A percentile compares a stretch with the other conserved stretches of the same genome.
These are phyloP conservation scores for Daphne laureola DNA, from an alignment of 441 rosid genomes.

Conservation along the genomic window DNA sequence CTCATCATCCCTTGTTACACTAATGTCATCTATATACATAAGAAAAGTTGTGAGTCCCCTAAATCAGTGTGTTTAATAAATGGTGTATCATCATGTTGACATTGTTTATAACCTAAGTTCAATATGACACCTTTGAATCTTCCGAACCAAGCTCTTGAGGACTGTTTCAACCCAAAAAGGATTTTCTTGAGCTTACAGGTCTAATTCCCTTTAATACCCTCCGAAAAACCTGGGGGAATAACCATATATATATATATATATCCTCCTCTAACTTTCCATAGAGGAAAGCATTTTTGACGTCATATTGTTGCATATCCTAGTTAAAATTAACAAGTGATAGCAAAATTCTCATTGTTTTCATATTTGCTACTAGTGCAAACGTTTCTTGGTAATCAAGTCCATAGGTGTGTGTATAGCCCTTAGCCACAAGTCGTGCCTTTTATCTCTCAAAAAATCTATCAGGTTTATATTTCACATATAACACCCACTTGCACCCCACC, in stretches of 20 bases:
- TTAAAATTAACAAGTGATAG: background rate
- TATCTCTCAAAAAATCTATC: background rate
- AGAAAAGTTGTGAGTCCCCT: too few relatives aligned
- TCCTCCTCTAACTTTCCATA: background rate
- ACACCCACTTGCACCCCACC: background rate
- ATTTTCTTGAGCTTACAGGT: too few relatives aligned
- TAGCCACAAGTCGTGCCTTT: background rate
- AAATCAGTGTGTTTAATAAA: background rate
- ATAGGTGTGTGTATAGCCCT: conserved; percentile 1
- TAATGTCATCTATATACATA: background rate
- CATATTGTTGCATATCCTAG: background rate
- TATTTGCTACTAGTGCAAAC: background rate
- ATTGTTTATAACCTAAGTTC: too few relatives aligned
- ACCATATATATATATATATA: background rate
- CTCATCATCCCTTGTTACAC: background rate
- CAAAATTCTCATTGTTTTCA: background rate
- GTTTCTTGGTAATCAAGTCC: background rate
- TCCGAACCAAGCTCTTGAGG: too few relatives aligned
- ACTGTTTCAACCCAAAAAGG: too few relatives aligned
- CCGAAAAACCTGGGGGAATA: background rate
- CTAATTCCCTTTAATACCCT: too few relatives aligned
- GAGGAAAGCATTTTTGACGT: too few relatives aligned
- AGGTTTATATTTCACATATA: background rate
- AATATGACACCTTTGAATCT: too few relatives aligned
- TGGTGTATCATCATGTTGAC: background rate